Evolutionary conservation across 495 filamentous ascomycete species (phyloP).

Genomic region (Chaetomium tenue): DNA sequence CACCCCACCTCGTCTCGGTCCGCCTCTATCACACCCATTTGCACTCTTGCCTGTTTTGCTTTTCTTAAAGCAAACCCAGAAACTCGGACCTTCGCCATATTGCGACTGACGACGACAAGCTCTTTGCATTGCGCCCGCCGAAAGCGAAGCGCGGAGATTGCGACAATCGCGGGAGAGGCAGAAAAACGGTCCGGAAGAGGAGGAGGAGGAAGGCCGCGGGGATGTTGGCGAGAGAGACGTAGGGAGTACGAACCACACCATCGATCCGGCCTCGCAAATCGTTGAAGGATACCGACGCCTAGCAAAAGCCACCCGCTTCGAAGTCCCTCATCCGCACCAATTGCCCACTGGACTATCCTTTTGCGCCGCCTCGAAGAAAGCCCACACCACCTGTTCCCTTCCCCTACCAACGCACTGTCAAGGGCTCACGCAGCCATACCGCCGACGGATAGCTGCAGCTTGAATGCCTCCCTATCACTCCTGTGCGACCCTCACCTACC

Average conservation of each 20-base stretch:
- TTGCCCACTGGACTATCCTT: constrained; percentile 8
- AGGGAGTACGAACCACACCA: not conserved
- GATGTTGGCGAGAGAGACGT: constrained; percentile 13
- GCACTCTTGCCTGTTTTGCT: not conserved
- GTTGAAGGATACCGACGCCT: constrained; percentile 5
- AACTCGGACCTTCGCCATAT: not conserved
- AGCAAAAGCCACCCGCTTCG: constrained; percentile 17
- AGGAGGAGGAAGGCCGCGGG: constrained; percentile 7
- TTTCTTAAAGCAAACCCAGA: not conserved
- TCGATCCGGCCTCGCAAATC: not conserved
- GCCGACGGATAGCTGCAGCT: constrained; percentile 38
- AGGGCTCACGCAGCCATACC: constrained; percentile 33
- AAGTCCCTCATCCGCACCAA: constrained; percentile 27
- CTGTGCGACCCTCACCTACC: constrained; percentile 27
- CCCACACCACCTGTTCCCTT: constrained; percentile 4
- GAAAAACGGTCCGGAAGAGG: not conserved
- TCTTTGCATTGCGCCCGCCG: not conserved
- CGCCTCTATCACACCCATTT: not conserved
- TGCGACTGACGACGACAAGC: constrained; percentile 1
- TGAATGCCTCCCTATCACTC: constrained; percentile 34
- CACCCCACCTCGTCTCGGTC: constrained; percentile 13
- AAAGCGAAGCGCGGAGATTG: constrained; percentile 16
- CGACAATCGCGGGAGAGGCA: constrained; percentile 7
- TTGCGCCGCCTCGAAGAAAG: not conserved
- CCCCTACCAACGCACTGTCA: constrained; percentile 31